Conservation (phyloP, 2,329 filamentous ascomycete species). For the Ascochyta rabiei region DNA sequence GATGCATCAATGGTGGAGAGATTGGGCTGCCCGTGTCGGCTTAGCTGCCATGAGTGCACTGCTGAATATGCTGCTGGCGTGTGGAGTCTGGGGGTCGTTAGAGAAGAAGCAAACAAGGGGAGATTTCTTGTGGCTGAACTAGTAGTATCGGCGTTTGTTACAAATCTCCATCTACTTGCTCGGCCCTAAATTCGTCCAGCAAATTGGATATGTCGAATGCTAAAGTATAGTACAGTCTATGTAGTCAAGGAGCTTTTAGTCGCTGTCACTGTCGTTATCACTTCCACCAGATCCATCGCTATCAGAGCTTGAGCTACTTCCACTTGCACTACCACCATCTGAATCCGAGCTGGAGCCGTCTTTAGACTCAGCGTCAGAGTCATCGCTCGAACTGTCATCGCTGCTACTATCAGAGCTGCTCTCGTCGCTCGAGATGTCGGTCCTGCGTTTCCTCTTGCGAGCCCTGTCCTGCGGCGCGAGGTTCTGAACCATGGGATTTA, state of each 20-base stretch:
- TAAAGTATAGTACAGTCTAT: neutral
- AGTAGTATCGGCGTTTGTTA: neutral
- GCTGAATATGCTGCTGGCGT: neutral
- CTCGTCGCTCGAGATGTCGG: conserved; percentile 39
- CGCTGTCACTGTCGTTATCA: conserved; percentile 26
- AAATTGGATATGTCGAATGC: neutral
- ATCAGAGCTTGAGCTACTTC: conserved; percentile 6
- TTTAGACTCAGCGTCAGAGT: conserved; percentile 29
- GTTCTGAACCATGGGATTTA: conserved; percentile 24
- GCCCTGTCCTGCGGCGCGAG: conserved; percentile 22
- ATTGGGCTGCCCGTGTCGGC: conserved; percentile 17
- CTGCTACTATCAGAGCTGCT: conserved; percentile 43
- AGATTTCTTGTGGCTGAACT: neutral
- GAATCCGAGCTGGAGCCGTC: conserved; percentile 12
- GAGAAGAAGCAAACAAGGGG: neutral
- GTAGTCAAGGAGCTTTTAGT: neutral
- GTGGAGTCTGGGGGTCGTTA: neutral
- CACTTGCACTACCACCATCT: conserved; percentile 7
- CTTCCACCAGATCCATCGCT: conserved; percentile 6
- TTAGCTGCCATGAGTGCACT: conserved; percentile 13
- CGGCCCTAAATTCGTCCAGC: neutral
- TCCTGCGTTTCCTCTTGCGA: conserved; percentile 39
- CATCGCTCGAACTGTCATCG: conserved; percentile 28
- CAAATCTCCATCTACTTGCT: neutral
- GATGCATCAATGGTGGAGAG: conserved; percentile 20